phyloP scores from a whole-genome alignment of 768 basidiomycete species.

The Crepidotus variabilis region DNA sequence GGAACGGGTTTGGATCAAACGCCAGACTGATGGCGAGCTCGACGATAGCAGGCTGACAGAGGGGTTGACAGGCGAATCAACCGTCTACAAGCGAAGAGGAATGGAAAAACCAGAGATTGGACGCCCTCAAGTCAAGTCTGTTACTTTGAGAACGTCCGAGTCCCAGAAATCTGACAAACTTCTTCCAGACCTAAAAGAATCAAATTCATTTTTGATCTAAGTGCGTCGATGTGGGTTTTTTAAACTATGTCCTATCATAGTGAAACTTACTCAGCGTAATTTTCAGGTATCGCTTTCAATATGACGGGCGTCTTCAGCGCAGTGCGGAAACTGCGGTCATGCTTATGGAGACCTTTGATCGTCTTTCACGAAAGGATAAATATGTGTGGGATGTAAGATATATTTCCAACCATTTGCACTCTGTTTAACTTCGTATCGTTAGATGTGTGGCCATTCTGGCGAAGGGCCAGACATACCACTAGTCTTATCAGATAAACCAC shows the following conservation, averaged over 20 bases:
- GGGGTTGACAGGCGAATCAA: slow-evolving; percentile 63
- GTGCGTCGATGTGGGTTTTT: slow-evolving; percentile 53
- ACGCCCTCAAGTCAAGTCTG: slow-evolving; percentile 63
- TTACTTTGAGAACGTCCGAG: background rate
- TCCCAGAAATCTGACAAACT: background rate
- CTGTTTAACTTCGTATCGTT: too few species aligned
- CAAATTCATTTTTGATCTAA: slow-evolving; percentile 65
- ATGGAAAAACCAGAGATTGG: slow-evolving; percentile 70
- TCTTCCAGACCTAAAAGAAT: slow-evolving; percentile 57
- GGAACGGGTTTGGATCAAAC: slow-evolving; percentile 68
- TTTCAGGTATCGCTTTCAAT: slow-evolving; percentile 66
- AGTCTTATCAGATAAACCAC: slow-evolving; percentile 45
- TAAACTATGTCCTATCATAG: slow-evolving; percentile 4
- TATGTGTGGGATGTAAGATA: slow-evolving; percentile 71
- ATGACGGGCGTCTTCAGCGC: slow-evolving; percentile 60
- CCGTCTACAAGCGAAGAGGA: slow-evolving; percentile 67
- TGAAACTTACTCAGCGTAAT: background rate
- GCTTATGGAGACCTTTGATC: slow-evolving; percentile 71
- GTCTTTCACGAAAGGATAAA: slow-evolving; percentile 61
- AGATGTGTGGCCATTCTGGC: slow-evolving; percentile 42
- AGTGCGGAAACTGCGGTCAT: slow-evolving; percentile 71
- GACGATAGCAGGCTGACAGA: slow-evolving; percentile 66
- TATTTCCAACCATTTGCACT: background rate
- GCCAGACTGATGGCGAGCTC: slow-evolving; percentile 68
- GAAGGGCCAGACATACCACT: slow-evolving; percentile 55